Evolutionary conservation across 2,329 filamentous ascomycete species (phyloP).

Genomic region (Paraphaeosphaeria sporulosa): DNA sequence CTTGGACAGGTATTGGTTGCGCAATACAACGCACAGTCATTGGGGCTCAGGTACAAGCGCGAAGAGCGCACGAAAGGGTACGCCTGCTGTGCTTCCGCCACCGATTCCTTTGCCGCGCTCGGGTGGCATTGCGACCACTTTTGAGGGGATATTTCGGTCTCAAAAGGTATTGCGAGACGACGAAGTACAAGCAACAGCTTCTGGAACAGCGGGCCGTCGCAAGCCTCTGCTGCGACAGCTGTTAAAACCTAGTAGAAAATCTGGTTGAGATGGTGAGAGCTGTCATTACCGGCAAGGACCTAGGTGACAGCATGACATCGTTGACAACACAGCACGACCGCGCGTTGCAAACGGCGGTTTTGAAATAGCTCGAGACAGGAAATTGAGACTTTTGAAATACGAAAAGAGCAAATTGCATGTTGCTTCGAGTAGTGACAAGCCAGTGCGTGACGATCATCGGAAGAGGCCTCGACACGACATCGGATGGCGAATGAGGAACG

Average conservation of each 20-base stretch:
- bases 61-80: conserved; percentile 7
- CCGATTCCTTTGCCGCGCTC: conserved; percentile 7
- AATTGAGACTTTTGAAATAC: conserved; percentile 1
- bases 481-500: neutral
- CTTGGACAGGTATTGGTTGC: conserved; percentile 44
- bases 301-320: conserved; percentile 1
- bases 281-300: neutral
- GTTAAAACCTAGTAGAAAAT: conserved; percentile 14
- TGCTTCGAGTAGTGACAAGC: neutral
- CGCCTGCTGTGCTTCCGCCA: conserved; percentile 21
- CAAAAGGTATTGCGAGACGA: conserved; percentile 8
- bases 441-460: conserved; percentile 9
- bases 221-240: conserved; percentile 14
- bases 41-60: neutral
- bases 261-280: conserved; percentile 9
- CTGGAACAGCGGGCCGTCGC: conserved; percentile 13
- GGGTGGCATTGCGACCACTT: conserved; percentile 3
- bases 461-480: neutral
- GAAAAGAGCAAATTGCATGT: neutral
- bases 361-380: conserved; percentile 8
- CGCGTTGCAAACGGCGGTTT: neutral
- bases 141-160: conserved; percentile 9
- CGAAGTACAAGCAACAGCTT: conserved; percentile 5
- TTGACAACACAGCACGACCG: neutral
- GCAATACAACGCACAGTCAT: conserved; percentile 11